A percentile compares a stretch with the other conserved stretches of the same genome.
Conservation (phyloP, 495 filamentous ascomycete genomes). For the Xylaria sp. region DNA sequence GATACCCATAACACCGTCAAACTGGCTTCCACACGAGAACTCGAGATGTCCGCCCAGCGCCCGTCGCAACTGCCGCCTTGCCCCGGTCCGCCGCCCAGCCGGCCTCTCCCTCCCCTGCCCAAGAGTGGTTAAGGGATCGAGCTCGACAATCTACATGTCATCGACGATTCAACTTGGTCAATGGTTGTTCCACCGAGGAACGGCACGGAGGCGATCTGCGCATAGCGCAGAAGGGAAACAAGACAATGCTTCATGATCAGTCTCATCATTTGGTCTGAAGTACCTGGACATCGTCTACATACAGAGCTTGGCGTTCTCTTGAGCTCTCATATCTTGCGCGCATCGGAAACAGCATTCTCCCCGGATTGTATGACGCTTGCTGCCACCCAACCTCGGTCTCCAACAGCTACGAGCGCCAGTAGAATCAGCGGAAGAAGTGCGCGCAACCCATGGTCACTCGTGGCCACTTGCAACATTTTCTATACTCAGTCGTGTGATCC, state of each 20-base stretch:
- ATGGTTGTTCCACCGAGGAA: conserved; percentile 26
- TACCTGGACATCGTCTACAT: conserved; percentile 4
- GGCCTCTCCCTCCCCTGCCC: conserved; percentile 82
- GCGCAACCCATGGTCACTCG: conserved; percentile 8
- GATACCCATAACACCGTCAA: conserved; percentile 45
- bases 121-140: conserved; percentile 62
- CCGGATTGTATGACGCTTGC: neutral
- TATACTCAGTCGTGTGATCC: conserved; percentile 2
- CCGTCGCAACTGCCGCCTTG: conserved; percentile 80
- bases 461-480: neutral
- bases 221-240: conserved; percentile 8
- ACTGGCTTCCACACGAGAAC: conserved; percentile 61
- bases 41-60: conserved; percentile 57
- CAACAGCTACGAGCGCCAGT: conserved; percentile 16
- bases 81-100: conserved; percentile 83
- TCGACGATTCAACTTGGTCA: conserved; percentile 6
- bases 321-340: conserved; percentile 10
- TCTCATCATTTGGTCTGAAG: neutral
- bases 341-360: neutral
- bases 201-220: conserved; percentile 17
- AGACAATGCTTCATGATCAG: neutral
- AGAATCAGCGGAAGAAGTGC: neutral
- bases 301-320: conserved; percentile 12
- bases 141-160: conserved; percentile 34
- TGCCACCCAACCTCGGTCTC: neutral